phyloP scores from a whole-genome alignment of 2,329 filamentous ascomycete genomes.

The Plectosphaerella plurivora region DNA sequence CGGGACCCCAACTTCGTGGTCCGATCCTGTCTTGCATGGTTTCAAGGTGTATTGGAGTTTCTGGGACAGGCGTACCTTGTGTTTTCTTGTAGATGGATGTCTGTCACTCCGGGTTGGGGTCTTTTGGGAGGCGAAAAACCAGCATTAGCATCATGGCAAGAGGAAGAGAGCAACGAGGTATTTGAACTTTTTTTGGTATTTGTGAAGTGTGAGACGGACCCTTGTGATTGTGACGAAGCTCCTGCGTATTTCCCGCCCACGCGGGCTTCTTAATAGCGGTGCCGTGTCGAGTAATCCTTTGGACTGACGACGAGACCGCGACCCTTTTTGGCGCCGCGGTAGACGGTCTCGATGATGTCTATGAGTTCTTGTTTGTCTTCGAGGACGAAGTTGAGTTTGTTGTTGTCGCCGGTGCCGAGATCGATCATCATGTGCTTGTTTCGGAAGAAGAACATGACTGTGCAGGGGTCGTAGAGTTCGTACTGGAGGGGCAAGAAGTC shows the following conservation, averaged over 20 bases:
- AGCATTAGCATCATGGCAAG: no score
- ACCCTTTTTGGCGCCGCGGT: conserved; percentile 97
- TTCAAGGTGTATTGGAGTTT: no score
- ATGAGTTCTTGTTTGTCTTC: conserved; percentile 99
- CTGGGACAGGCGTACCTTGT: no score
- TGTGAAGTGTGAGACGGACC: background rate
- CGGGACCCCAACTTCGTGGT: no score
- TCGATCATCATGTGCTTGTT: conserved; percentile 99
- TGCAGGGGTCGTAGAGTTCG: conserved; percentile 82
- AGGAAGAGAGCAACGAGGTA: background rate
- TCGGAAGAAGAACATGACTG: conserved; percentile 94
- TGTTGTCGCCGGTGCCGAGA: conserved; percentile 97
- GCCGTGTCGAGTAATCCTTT: conserved; percentile 55
- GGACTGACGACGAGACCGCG: conserved; percentile 93
- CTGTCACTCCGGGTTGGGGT: no score
- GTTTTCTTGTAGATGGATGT: no score
- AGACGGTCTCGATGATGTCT: conserved; percentile 97
- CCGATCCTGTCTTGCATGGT: no score
- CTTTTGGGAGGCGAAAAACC: no score
- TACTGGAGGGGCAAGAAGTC: background rate
- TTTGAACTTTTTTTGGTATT: background rate
- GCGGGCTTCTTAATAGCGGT: conserved; percentile 24
- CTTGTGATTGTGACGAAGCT: background rate
- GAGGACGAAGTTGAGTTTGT: conserved; percentile 80
- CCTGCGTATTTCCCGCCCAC: no score